These are phyloP conservation scores for Trametes sp. DNA, from an alignment of 1,284 basidiomycete genomes.

Conservation along the genomic window DNA sequence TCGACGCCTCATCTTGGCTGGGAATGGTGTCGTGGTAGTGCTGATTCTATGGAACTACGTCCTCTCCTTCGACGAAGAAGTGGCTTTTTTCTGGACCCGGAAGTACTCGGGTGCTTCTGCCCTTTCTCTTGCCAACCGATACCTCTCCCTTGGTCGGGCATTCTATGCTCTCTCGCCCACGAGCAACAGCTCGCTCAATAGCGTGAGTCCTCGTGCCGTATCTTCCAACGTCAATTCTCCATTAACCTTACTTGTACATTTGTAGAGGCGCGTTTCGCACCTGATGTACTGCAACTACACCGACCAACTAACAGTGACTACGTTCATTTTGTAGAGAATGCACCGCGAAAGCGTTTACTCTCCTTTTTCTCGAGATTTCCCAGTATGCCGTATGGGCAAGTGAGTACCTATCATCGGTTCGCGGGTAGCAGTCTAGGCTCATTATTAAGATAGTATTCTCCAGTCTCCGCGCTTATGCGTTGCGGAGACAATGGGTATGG, in stretches of 20 bases:
- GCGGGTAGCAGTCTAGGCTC: no score
- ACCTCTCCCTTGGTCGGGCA: background rate
- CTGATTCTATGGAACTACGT: conserved; percentile 10
- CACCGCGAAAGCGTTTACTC: background rate
- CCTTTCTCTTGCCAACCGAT: conserved; percentile 13
- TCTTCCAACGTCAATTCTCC: no score
- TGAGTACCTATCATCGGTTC: no score
- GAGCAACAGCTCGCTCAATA: no score
- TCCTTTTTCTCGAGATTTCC: background rate
- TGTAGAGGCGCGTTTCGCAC: no score
- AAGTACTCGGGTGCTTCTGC: conserved; percentile 1
- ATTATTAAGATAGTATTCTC: no score
- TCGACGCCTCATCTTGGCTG: no score
- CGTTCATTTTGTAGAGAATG: background rate
- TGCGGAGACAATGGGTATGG: background rate
- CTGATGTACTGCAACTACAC: no score
- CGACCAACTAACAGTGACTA: background rate
- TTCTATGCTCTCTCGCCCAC: no score
- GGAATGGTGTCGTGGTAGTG: conserved; percentile 1
- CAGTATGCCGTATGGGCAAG: background rate
- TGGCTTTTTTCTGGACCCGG: conserved; percentile 5
- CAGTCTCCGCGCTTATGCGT: background rate
- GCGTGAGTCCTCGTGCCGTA: no score
- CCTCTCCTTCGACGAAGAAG: conserved; percentile 5
- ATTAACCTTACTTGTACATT: no score